Evolutionary conservation across 108 stramenopile genomes (phyloP).

Genomic region (Poteriospumella lacustris): DNA sequence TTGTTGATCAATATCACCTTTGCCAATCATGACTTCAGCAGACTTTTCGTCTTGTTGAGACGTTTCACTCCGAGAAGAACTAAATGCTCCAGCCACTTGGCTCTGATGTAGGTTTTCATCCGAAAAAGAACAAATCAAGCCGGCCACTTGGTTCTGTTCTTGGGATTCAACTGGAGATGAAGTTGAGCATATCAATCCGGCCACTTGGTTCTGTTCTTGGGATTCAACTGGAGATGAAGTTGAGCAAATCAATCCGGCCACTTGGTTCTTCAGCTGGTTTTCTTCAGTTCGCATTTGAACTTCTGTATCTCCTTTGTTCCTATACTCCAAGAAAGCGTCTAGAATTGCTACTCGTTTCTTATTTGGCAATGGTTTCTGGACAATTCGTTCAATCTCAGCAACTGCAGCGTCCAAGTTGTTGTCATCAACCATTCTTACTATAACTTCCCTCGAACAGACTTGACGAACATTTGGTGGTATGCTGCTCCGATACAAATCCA

Average conservation of each 20-base stretch:
- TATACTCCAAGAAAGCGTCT: conserved; percentile 7
- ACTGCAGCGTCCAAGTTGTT: conserved; percentile 6
- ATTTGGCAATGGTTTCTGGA: conserved; percentile 7
- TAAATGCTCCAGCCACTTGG: conserved; percentile 6
- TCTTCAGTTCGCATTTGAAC: conserved; percentile 7
- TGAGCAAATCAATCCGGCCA: conserved; percentile 2
- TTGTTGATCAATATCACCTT: conserved; percentile 8
- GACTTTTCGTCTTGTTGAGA: conserved; percentile 7
- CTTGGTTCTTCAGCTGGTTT: conserved; percentile 7
- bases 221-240: conserved; percentile 7
- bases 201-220: background rate
- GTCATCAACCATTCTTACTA: conserved; percentile 8
- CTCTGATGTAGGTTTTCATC: conserved; percentile 7
- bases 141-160: conserved; percentile 6
- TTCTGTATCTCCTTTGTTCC: conserved; percentile 7
- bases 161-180: conserved; percentile 7
- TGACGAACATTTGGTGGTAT: conserved; percentile 7
- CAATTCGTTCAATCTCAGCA: conserved; percentile 7
- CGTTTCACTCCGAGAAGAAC: conserved; percentile 6
- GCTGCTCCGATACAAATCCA: conserved; percentile 6
- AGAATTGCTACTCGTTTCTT: conserved; percentile 8
- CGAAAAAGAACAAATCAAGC: conserved; percentile 8
- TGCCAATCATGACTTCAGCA: conserved; percentile 7
- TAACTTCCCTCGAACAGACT: conserved; percentile 7
- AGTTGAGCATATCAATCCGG: background rate